Conservation (phyloP, 768 basidiomycete genomes). For the Coprinellus aureogranulatus region DNA sequence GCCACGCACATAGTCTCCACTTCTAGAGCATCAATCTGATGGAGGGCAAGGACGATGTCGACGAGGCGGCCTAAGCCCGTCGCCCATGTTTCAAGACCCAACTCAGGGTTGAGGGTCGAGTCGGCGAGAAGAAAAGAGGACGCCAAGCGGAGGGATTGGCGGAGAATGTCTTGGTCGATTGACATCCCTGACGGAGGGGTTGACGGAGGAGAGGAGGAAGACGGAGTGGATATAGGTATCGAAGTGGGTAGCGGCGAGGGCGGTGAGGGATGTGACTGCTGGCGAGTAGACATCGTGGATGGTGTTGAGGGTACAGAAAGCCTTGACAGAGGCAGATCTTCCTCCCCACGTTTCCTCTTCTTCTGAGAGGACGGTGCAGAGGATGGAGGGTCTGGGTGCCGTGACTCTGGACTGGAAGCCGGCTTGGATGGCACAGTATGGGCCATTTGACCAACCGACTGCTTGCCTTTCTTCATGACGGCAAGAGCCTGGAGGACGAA, state of each 20-base stretch:
- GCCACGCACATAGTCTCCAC: slow-evolving; percentile 74
- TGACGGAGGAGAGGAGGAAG: slow-evolving; percentile 3
- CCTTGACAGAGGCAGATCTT: neutral
- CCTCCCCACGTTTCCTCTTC: neutral
- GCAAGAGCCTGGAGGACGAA: slow-evolving; percentile 58
- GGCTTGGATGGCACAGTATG: neutral
- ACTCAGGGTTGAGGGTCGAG: slow-evolving; percentile 56
- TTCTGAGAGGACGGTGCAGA: neutral
- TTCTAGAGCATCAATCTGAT: slow-evolving; percentile 64
- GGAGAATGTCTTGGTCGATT: slow-evolving; percentile 62
- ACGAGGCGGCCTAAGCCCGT: slow-evolving; percentile 66
- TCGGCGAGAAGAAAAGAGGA: slow-evolving; percentile 81
- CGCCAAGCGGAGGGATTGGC: slow-evolving; percentile 64
- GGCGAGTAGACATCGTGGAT: neutral
- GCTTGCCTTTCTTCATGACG: slow-evolving; percentile 42
- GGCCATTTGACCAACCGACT: neutral
- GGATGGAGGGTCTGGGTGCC: neutral
- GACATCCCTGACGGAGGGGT: slow-evolving; percentile 20
- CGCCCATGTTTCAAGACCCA: slow-evolving; percentile 61
- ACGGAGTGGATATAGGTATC: neutral
- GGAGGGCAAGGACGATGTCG: slow-evolving; percentile 71
- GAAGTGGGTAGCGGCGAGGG: neutral
- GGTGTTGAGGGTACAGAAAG: too few species aligned
- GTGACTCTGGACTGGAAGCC: neutral
- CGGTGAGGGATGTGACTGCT: neutral